A percentile compares a stretch with the other conserved stretches of the same genome.
Evolutionary conservation across 2,329 filamentous ascomycete species (phyloP).

Genomic region (Beauveria australis): DNA sequence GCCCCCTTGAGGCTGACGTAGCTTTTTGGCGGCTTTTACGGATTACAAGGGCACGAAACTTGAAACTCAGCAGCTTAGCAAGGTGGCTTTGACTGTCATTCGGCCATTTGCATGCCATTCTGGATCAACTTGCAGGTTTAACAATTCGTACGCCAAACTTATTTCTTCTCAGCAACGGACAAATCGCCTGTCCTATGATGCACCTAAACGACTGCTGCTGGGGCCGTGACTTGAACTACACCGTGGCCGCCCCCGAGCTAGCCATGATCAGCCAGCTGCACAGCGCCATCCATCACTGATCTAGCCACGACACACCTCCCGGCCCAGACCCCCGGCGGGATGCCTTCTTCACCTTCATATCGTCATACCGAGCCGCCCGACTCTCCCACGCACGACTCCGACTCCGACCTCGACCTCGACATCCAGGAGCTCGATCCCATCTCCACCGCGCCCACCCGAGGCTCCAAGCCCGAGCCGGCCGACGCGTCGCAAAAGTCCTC

Average conservation of each 20-base stretch:
- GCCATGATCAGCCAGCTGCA: slow-evolving; percentile 14
- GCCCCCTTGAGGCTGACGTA: slow-evolving; percentile 6
- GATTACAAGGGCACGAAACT: background rate
- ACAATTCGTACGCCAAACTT: background rate
- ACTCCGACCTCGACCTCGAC: slow-evolving; percentile 66
- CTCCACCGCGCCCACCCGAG: slow-evolving; percentile 28
- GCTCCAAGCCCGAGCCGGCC: slow-evolving; percentile 21
- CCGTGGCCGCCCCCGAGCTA: slow-evolving; percentile 6
- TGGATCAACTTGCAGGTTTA: background rate
- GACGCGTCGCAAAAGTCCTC: slow-evolving; percentile 37
- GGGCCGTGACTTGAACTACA: slow-evolving; percentile 11
- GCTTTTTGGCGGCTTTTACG: background rate
- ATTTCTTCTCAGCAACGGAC: background rate
- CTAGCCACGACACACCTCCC: slow-evolving; percentile 7
- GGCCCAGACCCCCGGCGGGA: slow-evolving; percentile 30
- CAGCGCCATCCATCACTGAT: slow-evolving; percentile 16
- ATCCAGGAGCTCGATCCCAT: slow-evolving; percentile 70
- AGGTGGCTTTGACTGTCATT: background rate
- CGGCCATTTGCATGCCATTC: background rate
- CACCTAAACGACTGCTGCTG: background rate
- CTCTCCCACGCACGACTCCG: slow-evolving; percentile 59
- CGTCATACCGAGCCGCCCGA: slow-evolving; percentile 54
- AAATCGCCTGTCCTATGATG: background rate
- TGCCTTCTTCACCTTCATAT: slow-evolving; percentile 47
- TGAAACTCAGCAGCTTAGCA: background rate